Evolutionary conservation across 805 yeast species (phyloP), one percentile per base, ranked within the genome.

Genomic region (Candida manassasensis): DNA sequence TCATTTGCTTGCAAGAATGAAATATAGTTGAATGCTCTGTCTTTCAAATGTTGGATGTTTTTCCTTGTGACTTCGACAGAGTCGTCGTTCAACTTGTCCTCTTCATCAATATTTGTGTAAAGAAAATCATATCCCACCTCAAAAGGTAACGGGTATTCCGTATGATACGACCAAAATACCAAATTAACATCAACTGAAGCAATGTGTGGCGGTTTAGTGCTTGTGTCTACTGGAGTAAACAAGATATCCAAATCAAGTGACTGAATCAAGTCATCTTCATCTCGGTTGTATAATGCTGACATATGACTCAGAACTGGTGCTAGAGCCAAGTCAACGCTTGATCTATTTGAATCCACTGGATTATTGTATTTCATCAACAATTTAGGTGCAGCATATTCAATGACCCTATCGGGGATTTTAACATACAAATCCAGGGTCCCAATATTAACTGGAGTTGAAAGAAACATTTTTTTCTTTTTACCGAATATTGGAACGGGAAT

Each of bases 71-170:
- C 49, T 29, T 53, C 55, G 4, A 52, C 59, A 21, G 57, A 61
- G 30, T 59, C 59, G 15, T 40, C 47, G 11, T 42, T 45, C 5
- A 39, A 35, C 5, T 44, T 40, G 11, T 46, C 50, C 1, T 41
- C 47, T 13, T 50, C 49, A 8, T 36, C 34, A 3, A 56, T 52
- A 27, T 50, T 50, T 16, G 59, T 48, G 38, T 67, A 65, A 44
- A 66, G 63, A 43, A 67, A 67, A 38, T 67, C 73, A 36, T 63
- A 65, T 8, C 59, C 64, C 14, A 67, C 41, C 18, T 55, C 52
- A 31, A 61, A 46, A 4, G 71, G 71, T 19, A 67, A 44, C 3
- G 72, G 71, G 36, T 57, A 65, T 16, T 63, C 69, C 3, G 71
- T 52, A 27, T 52, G 47, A 43, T 59, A 64, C 1, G 71, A 46